A percentile compares a stretch with the other conserved stretches of the same genome.
These are phyloP conservation scores for Pichia nakasei DNA, from an alignment of 805 yeast genomes.

Conservation along the genomic window DNA sequence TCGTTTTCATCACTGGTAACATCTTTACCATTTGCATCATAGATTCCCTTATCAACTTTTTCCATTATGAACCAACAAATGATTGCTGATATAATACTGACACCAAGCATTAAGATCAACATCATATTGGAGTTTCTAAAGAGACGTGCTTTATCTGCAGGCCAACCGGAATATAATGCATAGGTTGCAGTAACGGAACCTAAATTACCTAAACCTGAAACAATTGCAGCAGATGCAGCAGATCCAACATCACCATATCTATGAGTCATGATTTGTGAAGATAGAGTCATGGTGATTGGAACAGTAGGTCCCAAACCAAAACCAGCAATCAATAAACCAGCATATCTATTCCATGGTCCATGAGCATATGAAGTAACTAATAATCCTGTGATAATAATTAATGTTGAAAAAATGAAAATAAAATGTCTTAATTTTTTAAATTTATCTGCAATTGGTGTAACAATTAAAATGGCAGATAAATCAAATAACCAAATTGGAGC, in stretches of 20 bases:
- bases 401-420: conserved; percentile 53
- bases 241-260: conserved; percentile 77
- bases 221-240: conserved; percentile 76
- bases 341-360: conserved; percentile 69
- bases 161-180: conserved; percentile 84
- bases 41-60: conserved; percentile 14
- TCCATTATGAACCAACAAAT: conserved; percentile 19
- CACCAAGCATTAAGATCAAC: conserved; percentile 67
- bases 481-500: conserved; percentile 93
- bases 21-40: conserved; percentile 3
- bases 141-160: conserved; percentile 54
- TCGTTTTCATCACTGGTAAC: neutral
- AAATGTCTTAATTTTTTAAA: conserved; percentile 50
- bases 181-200: conserved; percentile 83
- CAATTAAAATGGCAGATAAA: conserved; percentile 57
- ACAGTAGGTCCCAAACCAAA: conserved; percentile 89
- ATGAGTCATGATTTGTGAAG: conserved; percentile 63
- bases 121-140: conserved; percentile 76
- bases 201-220: conserved; percentile 78
- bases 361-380: conserved; percentile 68
- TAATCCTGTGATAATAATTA: conserved; percentile 66
- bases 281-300: conserved; percentile 79
- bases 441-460: conserved; percentile 76
- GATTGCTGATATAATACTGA: conserved; percentile 49
- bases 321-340: conserved; percentile 73